A percentile compares a stretch with the other conserved stretches of the same genome.
These are phyloP conservation scores for Chimonanthus salicifolius DNA, from an alignment of 164 flowering plant genomes.

Conservation along the genomic window DNA sequence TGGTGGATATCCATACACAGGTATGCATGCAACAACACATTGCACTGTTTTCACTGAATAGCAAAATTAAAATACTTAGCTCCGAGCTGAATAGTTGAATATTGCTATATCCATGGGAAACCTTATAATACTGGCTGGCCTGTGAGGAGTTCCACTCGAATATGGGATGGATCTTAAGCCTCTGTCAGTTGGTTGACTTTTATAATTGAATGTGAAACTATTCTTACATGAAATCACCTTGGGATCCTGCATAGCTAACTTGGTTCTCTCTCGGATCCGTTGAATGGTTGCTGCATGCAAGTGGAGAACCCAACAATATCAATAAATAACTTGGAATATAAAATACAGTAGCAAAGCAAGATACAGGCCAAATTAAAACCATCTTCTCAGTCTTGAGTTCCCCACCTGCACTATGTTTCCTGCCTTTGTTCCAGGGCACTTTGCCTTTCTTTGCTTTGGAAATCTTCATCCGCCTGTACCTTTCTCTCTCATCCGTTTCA, in stretches of 20 bases:
- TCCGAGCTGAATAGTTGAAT: not conserved
- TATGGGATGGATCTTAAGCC: not conserved
- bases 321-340: not conserved
- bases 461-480: slow-evolving; percentile 68
- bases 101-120: not conserved
- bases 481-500: slow-evolving; percentile 58
- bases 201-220: slow-evolving; percentile 17
- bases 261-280: slow-evolving; percentile 42
- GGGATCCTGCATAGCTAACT: slow-evolving; percentile 34
- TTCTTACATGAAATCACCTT: slow-evolving; percentile 41
- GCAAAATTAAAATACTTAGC: not conserved
- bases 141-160: not conserved
- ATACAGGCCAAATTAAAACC: not conserved
- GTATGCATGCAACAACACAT: not conserved
- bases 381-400: not conserved
- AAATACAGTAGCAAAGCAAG: not conserved
- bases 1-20: not conserved
- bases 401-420: slow-evolving; percentile 86
- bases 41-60: not conserved
- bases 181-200: not conserved
- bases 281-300: slow-evolving; percentile 66
- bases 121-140: not conserved
- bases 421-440: slow-evolving; percentile 95
- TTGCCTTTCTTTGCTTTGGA: slow-evolving; percentile 92
- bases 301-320: not conserved